Conservation (phyloP, 495 filamentous ascomycete species). For the Trichoderma erinaceum region DNA sequence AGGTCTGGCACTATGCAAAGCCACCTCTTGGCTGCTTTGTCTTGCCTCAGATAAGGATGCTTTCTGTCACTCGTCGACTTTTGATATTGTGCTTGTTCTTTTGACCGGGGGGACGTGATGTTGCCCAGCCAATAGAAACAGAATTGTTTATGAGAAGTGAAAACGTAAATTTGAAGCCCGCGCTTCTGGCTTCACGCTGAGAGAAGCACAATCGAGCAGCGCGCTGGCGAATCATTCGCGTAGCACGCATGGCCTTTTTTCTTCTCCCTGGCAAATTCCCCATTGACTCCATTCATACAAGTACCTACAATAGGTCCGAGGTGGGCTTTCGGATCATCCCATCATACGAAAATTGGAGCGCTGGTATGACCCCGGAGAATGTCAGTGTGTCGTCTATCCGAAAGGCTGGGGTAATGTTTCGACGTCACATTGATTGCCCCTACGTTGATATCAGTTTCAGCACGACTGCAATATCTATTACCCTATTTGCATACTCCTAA, state of each 20-base stretch:
- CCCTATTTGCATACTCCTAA: neutral
- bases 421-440: slow-evolving; percentile 6
- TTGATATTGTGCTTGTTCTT: neutral
- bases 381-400: neutral
- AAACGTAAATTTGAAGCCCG: neutral
- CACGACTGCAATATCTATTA: neutral
- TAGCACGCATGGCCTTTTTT: neutral
- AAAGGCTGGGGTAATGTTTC: slow-evolving; percentile 2
- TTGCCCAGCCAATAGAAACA: neutral
- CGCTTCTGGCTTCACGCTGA: neutral
- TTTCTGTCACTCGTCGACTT: neutral
- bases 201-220: too few species aligned
- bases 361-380: neutral
- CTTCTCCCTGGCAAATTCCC: neutral
- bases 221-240: neutral
- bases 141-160: neutral
- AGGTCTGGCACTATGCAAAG: slow-evolving; percentile 9
- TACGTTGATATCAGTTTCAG: too few species aligned
- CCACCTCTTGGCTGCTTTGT: slow-evolving; percentile 11
- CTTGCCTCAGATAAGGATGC: slow-evolving; percentile 6
- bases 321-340: neutral
- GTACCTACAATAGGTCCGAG: neutral
- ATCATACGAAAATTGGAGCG: neutral
- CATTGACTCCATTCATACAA: neutral
- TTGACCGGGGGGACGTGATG: neutral